phyloP scores from a whole-genome alignment of 2,329 filamentous ascomycete genomes.

The Leptographium radiaticola region DNA sequence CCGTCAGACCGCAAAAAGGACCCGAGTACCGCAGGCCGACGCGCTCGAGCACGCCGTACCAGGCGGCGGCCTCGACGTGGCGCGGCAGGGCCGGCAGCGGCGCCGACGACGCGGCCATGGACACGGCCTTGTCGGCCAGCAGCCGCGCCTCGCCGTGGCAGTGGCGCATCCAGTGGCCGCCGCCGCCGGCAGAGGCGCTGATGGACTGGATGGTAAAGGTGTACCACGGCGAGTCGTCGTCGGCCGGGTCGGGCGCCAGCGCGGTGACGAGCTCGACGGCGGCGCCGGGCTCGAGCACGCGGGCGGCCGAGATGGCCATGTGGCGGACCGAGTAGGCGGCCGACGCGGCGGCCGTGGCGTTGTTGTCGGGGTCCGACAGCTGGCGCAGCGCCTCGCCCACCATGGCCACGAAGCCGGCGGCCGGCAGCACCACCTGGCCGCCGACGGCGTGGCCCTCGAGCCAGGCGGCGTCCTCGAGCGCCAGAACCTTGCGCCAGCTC shows the following conservation, averaged over 20 bases:
- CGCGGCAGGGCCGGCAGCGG: not conserved
- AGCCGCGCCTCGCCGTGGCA: too few relatives aligned
- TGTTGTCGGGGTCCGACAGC: not conserved
- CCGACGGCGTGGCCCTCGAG: not conserved
- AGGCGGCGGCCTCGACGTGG: not conserved
- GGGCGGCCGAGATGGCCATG: not conserved
- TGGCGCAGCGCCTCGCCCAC: not conserved
- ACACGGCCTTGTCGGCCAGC: not conserved
- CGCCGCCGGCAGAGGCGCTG: not conserved
- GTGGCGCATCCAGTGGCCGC: too few relatives aligned
- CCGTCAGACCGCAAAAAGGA: not conserved
- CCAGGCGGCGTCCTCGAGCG: not conserved
- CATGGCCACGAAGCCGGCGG: not conserved
- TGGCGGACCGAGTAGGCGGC: not conserved
- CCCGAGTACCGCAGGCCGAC: not conserved
- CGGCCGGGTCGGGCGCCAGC: not conserved
- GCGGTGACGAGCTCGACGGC: not conserved
- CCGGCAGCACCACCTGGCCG: not conserved
- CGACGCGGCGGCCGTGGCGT: too few relatives aligned
- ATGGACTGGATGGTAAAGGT: not conserved
- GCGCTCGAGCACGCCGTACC: not conserved
- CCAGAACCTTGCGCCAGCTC: not conserved
- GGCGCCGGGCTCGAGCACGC: not conserved
- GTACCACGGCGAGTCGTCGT: not conserved
- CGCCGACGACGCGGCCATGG: not conserved